A percentile compares a stretch with the other conserved stretches of the same genome.
phyloP scores from a whole-genome alignment of 2,329 filamentous ascomycete species.

The Alternaria postmessia region DNA sequence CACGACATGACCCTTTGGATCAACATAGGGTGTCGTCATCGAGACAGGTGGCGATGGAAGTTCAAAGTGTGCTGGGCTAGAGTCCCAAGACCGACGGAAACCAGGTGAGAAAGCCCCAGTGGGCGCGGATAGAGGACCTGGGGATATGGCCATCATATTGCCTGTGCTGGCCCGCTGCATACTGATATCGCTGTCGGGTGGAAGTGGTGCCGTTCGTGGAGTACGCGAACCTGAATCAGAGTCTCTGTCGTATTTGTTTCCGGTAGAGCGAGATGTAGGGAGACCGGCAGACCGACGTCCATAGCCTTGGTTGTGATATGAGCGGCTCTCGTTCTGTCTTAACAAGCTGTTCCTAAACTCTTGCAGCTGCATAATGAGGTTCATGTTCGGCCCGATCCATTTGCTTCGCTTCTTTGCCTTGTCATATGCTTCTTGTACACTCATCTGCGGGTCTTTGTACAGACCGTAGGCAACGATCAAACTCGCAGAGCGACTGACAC shows the following conservation, averaged over 20 bases:
- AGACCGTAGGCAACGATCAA: constrained; percentile 86
- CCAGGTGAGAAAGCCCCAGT: constrained; percentile 48
- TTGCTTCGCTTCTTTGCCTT: constrained; percentile 80
- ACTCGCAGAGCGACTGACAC: constrained; percentile 84
- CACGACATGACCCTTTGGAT: constrained; percentile 48
- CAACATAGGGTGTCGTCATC: constrained; percentile 44
- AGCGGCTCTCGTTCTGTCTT: constrained; percentile 45
- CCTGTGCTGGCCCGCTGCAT: constrained; percentile 55
- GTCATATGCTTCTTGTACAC: constrained; percentile 84
- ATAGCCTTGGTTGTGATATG: constrained; percentile 43
- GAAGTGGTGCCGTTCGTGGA: constrained; percentile 50
- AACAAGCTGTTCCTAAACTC: constrained; percentile 69
- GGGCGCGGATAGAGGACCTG: constrained; percentile 53
- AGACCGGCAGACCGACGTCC: constrained; percentile 46
- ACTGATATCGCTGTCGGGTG: constrained; percentile 58
- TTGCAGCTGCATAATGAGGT: constrained; percentile 86
- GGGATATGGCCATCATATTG: constrained; percentile 53
- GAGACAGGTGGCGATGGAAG: constrained; percentile 41
- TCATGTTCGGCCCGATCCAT: constrained; percentile 94
- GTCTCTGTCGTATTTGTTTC: constrained; percentile 44
- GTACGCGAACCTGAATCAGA: constrained; percentile 43
- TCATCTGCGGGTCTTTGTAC: constrained; percentile 78
- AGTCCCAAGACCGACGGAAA: constrained; percentile 53
- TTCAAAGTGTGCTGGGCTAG: constrained; percentile 47
- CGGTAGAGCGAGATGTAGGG: constrained; percentile 32